These are phyloP conservation scores for Colletotrichum tropicicola DNA, from an alignment of 2,329 filamentous ascomycete species.

Conservation along the genomic window DNA sequence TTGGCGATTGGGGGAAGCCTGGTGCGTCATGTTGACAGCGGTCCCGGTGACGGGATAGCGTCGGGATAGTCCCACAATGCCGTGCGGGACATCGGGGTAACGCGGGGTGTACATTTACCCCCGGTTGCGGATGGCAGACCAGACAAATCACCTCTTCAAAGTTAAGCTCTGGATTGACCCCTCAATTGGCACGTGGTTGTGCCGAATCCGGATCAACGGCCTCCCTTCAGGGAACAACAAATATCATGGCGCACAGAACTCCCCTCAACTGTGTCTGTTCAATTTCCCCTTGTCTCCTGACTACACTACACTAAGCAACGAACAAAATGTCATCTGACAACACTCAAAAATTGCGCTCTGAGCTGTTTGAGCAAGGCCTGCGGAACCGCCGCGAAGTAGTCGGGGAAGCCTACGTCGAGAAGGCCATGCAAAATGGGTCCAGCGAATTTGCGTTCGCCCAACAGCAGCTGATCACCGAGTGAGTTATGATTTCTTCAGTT, in stretches of 20 bases:
- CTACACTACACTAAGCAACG: not conserved
- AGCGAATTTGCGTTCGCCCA: conserved; percentile 65
- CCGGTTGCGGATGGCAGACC: not conserved
- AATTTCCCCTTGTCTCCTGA: not conserved
- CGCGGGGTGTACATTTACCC: not conserved
- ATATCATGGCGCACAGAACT: not conserved
- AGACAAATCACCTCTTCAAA: not conserved
- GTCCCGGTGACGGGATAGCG: conserved; percentile 7
- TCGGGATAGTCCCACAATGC: conserved; percentile 3
- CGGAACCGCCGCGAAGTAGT: conserved; percentile 67
- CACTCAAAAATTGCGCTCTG: conserved; percentile 8
- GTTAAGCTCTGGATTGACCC: not conserved
- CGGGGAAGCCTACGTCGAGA: conserved; percentile 66
- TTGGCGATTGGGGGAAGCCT: no score
- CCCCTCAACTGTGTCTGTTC: not conserved
- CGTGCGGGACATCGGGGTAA: conserved; percentile 3
- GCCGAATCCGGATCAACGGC: not conserved
- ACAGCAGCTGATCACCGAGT: conserved; percentile 71
- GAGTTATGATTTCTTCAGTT: not conserved
- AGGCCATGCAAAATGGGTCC: conserved; percentile 59
- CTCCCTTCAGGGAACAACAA: no score
- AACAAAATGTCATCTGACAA: conserved; percentile 9
- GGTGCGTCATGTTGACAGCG: no score
- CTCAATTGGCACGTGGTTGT: not conserved
- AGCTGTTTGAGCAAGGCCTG: conserved; percentile 67